phyloP scores from a whole-genome alignment of 2,329 filamentous ascomycete species.

The Colletotrichum musicola region DNA sequence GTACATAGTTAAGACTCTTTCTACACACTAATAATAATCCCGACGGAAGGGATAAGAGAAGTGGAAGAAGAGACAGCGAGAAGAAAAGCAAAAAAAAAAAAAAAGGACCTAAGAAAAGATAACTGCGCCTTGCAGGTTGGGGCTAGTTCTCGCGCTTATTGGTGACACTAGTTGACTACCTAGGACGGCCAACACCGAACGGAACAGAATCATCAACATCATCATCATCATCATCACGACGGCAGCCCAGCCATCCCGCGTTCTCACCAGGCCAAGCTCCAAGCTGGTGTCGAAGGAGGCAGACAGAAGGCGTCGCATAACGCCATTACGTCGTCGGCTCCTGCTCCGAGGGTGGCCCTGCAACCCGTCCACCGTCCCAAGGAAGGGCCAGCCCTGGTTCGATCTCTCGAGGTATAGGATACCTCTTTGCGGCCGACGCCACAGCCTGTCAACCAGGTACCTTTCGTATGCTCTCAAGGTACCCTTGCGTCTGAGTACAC shows the following conservation, averaged over 20 bases:
- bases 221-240: slow-evolving; percentile 19
- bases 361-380: not conserved
- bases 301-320: slow-evolving; percentile 16
- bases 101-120: too few species aligned
- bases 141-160: slow-evolving; percentile 4
- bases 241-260: not conserved
- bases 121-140: too few species aligned
- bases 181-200: slow-evolving; percentile 5
- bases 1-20: too few species aligned
- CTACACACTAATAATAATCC: too few species aligned
- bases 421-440: not conserved
- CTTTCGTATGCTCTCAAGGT: not conserved
- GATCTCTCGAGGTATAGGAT: not conserved
- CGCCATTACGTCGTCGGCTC: slow-evolving; percentile 38
- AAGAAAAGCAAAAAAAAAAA: too few species aligned
- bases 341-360: slow-evolving; percentile 18
- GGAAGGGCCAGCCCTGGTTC: not conserved
- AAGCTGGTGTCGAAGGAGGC: slow-evolving; percentile 9
- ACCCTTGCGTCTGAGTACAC: too few species aligned
- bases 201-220: slow-evolving; percentile 26
- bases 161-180: slow-evolving; percentile 9
- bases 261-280: slow-evolving; percentile 1
- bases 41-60: too few species aligned
- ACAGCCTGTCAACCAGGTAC: not conserved
- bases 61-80: too few species aligned